Evolutionary conservation across 208 protist genomes (phyloP).

Genomic region (Trypanosoma conorhini): DNA sequence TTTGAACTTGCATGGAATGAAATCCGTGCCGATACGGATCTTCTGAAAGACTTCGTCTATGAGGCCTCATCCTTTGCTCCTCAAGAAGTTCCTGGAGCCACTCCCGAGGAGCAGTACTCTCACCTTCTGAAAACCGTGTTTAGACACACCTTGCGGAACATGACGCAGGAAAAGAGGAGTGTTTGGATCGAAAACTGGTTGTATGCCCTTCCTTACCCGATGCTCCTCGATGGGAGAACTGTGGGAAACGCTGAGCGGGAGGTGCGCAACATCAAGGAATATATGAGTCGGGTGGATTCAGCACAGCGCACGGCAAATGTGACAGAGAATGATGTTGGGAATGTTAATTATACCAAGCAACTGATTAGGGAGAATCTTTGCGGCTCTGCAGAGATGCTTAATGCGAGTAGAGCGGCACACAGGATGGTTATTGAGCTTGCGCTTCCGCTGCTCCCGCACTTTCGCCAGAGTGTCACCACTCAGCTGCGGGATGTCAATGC

Average conservation of each 20-base stretch:
- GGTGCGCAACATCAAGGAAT: constrained; percentile 10
- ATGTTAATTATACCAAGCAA: neutral
- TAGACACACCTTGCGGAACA: constrained; percentile 27
- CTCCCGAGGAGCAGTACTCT: constrained; percentile 24
- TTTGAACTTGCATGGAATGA: constrained; percentile 12
- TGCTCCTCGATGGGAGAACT: constrained; percentile 19
- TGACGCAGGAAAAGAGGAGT: constrained; percentile 7
- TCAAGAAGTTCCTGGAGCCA: neutral
- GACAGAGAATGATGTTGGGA: neutral
- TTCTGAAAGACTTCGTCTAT: constrained; percentile 3
- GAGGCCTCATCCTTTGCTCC: neutral
- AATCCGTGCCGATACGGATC: constrained; percentile 1
- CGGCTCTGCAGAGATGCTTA: constrained; percentile 4
- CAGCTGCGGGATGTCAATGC: constrained; percentile 16
- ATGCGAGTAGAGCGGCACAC: constrained; percentile 11
- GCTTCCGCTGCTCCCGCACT: constrained; percentile 30
- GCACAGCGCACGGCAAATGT: neutral
- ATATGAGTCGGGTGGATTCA: neutral
- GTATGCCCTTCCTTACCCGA: constrained; percentile 20
- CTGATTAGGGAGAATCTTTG: constrained; percentile 7
- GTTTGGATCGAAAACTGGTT: constrained; percentile 7
- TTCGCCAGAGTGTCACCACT: constrained; percentile 5
- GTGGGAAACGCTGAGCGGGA: constrained; percentile 13
- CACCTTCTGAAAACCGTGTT: constrained; percentile 15
- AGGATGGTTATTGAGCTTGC: constrained; percentile 25